Evolutionary conservation across 192 early-diverging fungal genomes (phyloP), one percentile per base, ranked within the genome.

Genomic region (Coemansia sp.): DNA sequence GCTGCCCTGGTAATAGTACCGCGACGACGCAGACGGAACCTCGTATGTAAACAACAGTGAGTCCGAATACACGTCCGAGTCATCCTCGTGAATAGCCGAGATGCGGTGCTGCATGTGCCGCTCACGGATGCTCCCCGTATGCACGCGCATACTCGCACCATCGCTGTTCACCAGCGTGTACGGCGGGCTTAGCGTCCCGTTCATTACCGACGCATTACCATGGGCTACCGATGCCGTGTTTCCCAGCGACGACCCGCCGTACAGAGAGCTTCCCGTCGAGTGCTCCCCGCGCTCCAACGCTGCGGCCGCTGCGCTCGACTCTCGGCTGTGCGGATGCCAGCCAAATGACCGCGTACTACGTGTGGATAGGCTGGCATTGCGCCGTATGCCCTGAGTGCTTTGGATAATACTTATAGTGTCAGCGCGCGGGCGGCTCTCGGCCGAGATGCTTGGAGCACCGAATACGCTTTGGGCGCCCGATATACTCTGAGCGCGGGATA

Each of bases 91-190:
- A 24, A 68, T 76, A 10, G 67, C 67, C 32, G 74, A 67, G 7
- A 65, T 65, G 3, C 58, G 62, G 10, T 54, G 52, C 35, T 77
- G 58, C 12, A 67, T 54, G 43, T 77, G 44, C 29, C 75, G 75
- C 65, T 77, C 75, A 32, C 75, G 65, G 14, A 78, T 78, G 28
- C 75, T 78, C 3, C 75, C 75, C 12, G 75, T 78, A 30, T 78
- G 75, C 10, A 78, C 75, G 0, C 75, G 65, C 61, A 78, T 31
- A 25, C 75, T 78, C 11, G 75, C 75, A 0, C 75, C 69, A 24
- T 78, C 75, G 58, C 75, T 78, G 51, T 78, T 71, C 12, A 71
- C 75, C 32, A 78, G 40, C 9, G 69, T 71, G 46, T 78, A 66
- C 43, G 56, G 75, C 27, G 75, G 75, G 22, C 75, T 78, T 30